Percentiles rank a stretch among this genome's conserved stretches.
These are phyloP conservation scores for Beauveria australis DNA, from an alignment of 2,329 filamentous ascomycete genomes.

Conservation along the genomic window DNA sequence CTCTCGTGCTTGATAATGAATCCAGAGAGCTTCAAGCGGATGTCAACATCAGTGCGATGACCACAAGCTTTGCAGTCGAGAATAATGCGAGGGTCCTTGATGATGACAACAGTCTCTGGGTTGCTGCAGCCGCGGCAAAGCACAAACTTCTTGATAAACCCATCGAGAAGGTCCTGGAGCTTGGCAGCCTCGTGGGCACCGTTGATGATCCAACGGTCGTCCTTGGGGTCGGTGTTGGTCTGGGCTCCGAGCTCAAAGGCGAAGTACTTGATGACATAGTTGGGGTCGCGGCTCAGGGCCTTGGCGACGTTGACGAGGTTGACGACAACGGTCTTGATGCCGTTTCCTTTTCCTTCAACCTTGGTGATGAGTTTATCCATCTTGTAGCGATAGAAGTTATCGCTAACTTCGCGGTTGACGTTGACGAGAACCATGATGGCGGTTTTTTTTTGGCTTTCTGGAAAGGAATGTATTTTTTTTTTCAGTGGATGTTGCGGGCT, in stretches of 20 bases:
- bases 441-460: conserved; percentile 27
- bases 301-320: conserved; percentile 91
- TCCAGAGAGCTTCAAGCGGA: conserved; percentile 89
- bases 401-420: conserved; percentile 94
- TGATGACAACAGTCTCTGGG: conserved; percentile 90
- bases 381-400: conserved; percentile 99
- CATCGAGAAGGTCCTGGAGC: conserved; percentile 95
- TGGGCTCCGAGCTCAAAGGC: conserved; percentile 97
- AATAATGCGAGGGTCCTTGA: conserved; percentile 87
- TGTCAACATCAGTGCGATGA: conserved; percentile 82
- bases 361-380: conserved; percentile 99
- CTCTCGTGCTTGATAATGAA: conserved; percentile 96
- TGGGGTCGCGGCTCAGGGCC: conserved; percentile 83
- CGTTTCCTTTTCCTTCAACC: conserved; percentile 99
- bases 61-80: conserved; percentile 99
- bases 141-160: conserved; percentile 97
- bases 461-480: neutral
- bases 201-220: conserved; percentile 99
- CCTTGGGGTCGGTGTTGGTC: conserved; percentile 93
- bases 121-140: conserved; percentile 99
- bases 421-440: conserved; percentile 94
- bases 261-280: conserved; percentile 99
- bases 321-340: conserved; percentile 97
- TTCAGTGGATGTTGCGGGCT: conserved; percentile 4
- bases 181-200: conserved; percentile 91